Conservation (phyloP, 208 protist species). For the Acanthamoeba castellanii region DNA sequence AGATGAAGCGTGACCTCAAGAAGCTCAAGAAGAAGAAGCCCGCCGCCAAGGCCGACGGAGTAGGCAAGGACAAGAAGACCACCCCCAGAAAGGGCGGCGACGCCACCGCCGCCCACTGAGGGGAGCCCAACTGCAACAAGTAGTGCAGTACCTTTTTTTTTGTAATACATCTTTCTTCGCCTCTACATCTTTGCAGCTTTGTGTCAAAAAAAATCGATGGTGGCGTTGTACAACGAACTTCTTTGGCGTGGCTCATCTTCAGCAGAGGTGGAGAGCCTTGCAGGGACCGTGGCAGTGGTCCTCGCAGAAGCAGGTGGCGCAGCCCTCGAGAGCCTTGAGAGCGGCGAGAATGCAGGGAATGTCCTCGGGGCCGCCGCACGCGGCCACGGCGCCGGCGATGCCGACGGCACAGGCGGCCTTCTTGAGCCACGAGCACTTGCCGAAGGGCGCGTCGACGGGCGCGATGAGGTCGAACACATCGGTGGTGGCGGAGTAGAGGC, state of each 20-base stretch:
- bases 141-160: too few relatives aligned
- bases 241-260: too few relatives aligned
- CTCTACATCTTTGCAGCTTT: too few relatives aligned
- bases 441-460: too few relatives aligned
- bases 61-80: slow-evolving; percentile 12
- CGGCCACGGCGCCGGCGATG: background rate
- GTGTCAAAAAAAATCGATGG: too few relatives aligned
- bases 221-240: too few relatives aligned
- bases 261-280: too few relatives aligned
- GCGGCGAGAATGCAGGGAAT: background rate
- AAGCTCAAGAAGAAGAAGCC: slow-evolving; percentile 17
- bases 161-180: too few relatives aligned
- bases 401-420: background rate
- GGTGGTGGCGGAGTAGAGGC: background rate
- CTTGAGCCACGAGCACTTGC: background rate
- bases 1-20: slow-evolving; percentile 19
- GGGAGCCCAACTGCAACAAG: too few relatives aligned
- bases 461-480: background rate
- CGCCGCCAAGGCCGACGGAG: background rate
- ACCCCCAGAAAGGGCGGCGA: background rate
- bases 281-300: too few relatives aligned
- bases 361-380: slow-evolving; percentile 8
- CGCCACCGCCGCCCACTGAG: too few relatives aligned
- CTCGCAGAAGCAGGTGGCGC: too few relatives aligned
- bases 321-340: background rate